Evolutionary conservation across 1,139 yeast species (phyloP).

Genomic region (Hansenula sp.): DNA sequence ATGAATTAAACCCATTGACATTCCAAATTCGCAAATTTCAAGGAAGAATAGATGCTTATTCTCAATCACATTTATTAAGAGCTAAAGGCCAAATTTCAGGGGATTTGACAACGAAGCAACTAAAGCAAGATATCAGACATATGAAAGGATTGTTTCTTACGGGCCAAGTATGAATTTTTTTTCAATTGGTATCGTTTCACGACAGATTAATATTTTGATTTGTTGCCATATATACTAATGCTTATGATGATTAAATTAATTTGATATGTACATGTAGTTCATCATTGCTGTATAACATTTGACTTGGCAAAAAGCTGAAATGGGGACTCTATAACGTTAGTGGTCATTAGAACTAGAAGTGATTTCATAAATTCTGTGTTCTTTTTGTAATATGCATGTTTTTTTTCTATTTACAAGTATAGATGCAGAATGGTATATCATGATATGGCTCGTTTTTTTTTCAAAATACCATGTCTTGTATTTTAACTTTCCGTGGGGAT

Average conservation of each 20-base stretch:
- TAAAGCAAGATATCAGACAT: constrained; percentile 25
- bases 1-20: constrained; percentile 31
- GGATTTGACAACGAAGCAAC: constrained; percentile 13
- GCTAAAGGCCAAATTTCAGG: constrained; percentile 20
- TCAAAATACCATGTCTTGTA: background rate
- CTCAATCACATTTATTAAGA: constrained; percentile 35
- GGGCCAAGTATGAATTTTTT: constrained; percentile 31
- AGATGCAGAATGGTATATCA: background rate
- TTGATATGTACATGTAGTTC: too few species aligned
- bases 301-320: too few species aligned
- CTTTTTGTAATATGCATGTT: too few species aligned
- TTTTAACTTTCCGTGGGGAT: background rate
- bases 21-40: constrained; percentile 39
- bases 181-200: too few species aligned
- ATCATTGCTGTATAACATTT: too few species aligned
- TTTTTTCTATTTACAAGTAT: background rate
- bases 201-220: background rate
- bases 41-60: constrained; percentile 21
- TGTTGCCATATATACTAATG: background rate
- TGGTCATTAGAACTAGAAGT: too few species aligned
- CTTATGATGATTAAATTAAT: background rate
- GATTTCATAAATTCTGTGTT: background rate
- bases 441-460: background rate
- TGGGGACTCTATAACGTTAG: too few species aligned
- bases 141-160: constrained; percentile 32